Conservation (phyloP, 306 rosid species). For the Canavalia gladiata region DNA sequence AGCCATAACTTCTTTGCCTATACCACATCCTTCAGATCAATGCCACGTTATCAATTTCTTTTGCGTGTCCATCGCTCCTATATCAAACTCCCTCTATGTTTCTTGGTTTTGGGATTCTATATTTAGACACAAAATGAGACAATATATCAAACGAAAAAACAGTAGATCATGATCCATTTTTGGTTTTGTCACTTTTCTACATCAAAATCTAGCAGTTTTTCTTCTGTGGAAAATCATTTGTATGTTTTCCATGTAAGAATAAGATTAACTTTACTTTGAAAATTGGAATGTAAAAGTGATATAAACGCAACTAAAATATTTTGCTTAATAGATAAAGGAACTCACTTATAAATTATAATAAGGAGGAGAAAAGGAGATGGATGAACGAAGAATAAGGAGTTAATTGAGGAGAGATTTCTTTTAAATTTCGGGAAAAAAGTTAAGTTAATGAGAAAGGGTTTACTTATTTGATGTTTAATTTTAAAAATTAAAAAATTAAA, state of each 20-base stretch:
- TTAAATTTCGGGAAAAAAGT: too few relatives aligned
- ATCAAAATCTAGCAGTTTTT: not conserved
- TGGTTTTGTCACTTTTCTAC: not conserved
- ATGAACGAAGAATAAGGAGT: too few relatives aligned
- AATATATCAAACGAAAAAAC: not conserved
- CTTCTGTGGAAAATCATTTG: not conserved
- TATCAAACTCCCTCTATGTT: not conserved
- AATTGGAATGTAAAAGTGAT: not conserved
- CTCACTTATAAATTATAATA: too few relatives aligned
- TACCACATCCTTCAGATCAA: not conserved
- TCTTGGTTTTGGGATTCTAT: not conserved
- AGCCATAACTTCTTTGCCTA: conserved; percentile 15
- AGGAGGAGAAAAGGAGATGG: too few relatives aligned
- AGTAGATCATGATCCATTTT: not conserved
- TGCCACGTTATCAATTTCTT: not conserved
- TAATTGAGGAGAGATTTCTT: too few relatives aligned
- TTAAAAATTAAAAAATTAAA: too few relatives aligned
- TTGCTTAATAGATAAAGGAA: too few relatives aligned
- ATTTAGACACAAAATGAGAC: not conserved
- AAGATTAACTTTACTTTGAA: too few relatives aligned
- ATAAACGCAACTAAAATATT: too few relatives aligned
- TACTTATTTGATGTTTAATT: too few relatives aligned
- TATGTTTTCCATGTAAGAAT: not conserved
- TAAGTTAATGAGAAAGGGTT: too few relatives aligned
- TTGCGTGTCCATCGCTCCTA: too few relatives aligned